These are phyloP conservation scores for Yamadazyma akitaensis DNA, from an alignment of 805 yeast species.

Conservation along the genomic window DNA sequence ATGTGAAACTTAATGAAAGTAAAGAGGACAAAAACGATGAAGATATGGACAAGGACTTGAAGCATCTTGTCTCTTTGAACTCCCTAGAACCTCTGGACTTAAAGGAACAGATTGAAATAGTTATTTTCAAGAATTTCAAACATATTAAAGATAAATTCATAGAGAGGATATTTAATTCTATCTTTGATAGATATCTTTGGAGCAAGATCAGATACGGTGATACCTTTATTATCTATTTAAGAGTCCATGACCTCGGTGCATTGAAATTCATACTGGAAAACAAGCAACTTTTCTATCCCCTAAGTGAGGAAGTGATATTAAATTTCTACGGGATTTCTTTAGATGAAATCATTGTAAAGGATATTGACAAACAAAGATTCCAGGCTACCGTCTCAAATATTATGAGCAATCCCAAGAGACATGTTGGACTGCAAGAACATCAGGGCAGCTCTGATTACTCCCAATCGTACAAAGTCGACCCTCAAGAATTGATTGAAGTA, in stretches of 20 bases:
- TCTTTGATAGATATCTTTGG: slow-evolving; percentile 29
- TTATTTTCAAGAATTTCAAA: slow-evolving; percentile 33
- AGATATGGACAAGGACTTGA: slow-evolving; percentile 8
- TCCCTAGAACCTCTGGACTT: slow-evolving; percentile 30
- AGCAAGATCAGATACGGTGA: slow-evolving; percentile 13
- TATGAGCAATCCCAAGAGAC: background rate
- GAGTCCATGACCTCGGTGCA: background rate
- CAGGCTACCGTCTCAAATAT: background rate
- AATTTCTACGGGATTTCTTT: background rate
- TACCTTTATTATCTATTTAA: background rate
- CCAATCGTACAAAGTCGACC: slow-evolving; percentile 50
- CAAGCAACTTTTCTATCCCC: background rate
- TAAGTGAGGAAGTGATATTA: slow-evolving; percentile 3
- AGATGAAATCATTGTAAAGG: background rate
- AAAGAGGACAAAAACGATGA: slow-evolving; percentile 15
- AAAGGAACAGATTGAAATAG: slow-evolving; percentile 32
- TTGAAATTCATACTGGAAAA: slow-evolving; percentile 1
- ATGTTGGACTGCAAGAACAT: background rate
- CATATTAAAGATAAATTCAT: slow-evolving; percentile 24
- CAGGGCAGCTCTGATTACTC: slow-evolving; percentile 23
- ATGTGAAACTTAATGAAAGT: slow-evolving; percentile 9
- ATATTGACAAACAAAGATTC: slow-evolving; percentile 1
- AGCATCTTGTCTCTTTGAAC: slow-evolving; percentile 23
- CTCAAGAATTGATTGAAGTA: slow-evolving; percentile 54
- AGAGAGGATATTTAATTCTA: slow-evolving; percentile 30